Percentiles rank a stretch among this genome's conserved stretches.
Conservation (phyloP, 495 filamentous ascomycete genomes). For the Penicillium angulare region DNA sequence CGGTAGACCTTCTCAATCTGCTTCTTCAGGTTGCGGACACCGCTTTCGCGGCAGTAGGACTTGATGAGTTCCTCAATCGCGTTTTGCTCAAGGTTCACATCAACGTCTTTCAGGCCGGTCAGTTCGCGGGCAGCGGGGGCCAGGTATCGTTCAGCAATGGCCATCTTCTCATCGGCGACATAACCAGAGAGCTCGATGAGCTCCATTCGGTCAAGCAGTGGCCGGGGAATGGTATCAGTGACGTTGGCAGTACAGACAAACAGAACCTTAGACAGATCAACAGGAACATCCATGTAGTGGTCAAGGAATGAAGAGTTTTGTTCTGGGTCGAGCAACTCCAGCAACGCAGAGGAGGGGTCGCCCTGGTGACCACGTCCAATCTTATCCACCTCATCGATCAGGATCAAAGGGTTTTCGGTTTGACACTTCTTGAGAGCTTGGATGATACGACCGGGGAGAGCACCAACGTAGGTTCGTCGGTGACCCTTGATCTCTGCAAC, state of each 20-base stretch:
- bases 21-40: conserved; percentile 97
- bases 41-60: conserved; percentile 94
- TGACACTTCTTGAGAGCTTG: conserved; percentile 99
- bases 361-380: conserved; percentile 94
- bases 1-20: conserved; percentile 99
- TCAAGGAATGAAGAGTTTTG: conserved; percentile 98
- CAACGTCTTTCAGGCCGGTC: conserved; percentile 84
- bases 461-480: conserved; percentile 93
- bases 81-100: conserved; percentile 76
- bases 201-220: conserved; percentile 96
- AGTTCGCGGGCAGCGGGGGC: conserved; percentile 88
- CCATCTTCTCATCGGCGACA: conserved; percentile 98
- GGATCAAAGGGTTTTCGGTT: conserved; percentile 93
- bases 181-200: conserved; percentile 96
- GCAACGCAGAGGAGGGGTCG: conserved; percentile 89
- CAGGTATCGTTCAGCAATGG: conserved; percentile 91
- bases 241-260: conserved; percentile 99
- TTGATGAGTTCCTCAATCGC: conserved; percentile 97
- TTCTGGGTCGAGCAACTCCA: conserved; percentile 95
- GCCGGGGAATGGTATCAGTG: conserved; percentile 96
- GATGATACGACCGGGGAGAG: conserved; percentile 92
- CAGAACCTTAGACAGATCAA: conserved; percentile 95
- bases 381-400: conserved; percentile 98
- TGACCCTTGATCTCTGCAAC: conserved; percentile 99
- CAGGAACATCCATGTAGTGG: conserved; percentile 98